These are phyloP conservation scores for Neurospora sp. DNA, from an alignment of 2,329 filamentous ascomycete species.

Conservation along the genomic window DNA sequence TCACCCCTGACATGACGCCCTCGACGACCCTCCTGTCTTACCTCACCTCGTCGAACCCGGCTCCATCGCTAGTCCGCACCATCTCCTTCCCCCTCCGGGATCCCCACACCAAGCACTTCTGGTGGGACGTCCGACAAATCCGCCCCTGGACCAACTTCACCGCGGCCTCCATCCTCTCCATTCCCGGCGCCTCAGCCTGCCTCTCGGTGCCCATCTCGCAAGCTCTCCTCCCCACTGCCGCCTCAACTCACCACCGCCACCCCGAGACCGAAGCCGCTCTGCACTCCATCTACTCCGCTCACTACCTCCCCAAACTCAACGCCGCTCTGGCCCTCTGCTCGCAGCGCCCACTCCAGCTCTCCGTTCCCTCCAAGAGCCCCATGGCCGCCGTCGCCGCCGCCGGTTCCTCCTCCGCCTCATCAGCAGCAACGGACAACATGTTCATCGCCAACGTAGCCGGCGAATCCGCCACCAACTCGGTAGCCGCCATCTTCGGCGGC, in stretches of 20 bases:
- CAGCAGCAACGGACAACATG: slow-evolving; percentile 27
- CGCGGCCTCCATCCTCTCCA: slow-evolving; percentile 56
- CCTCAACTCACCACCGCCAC: slow-evolving; percentile 47
- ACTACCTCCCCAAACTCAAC: slow-evolving; percentile 82
- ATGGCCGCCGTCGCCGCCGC: slow-evolving; percentile 31
- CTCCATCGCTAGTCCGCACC: slow-evolving; percentile 70
- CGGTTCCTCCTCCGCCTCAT: slow-evolving; percentile 39
- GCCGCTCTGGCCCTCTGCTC: slow-evolving; percentile 70
- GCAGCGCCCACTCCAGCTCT: slow-evolving; percentile 48
- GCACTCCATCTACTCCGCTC: slow-evolving; percentile 62
- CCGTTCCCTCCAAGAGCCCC: slow-evolving; percentile 29
- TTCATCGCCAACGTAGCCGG: slow-evolving; percentile 55
- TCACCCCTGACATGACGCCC: slow-evolving; percentile 29
- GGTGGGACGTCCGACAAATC: slow-evolving; percentile 91
- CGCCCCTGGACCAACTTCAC: slow-evolving; percentile 77
- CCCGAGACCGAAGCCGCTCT: slow-evolving; percentile 73
- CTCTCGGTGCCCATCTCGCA: slow-evolving; percentile 59
- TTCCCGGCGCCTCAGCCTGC: slow-evolving; percentile 63
- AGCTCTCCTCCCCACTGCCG: slow-evolving; percentile 49
- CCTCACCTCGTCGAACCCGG: slow-evolving; percentile 69
- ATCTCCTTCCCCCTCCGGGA: slow-evolving; percentile 60
- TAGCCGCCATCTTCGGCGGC: slow-evolving; percentile 39
- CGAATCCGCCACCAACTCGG: slow-evolving; percentile 38
- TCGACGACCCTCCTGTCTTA: slow-evolving; percentile 68
- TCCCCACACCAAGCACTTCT: slow-evolving; percentile 71